Conservation (phyloP, 2,329 filamentous ascomycete genomes). For the Hymenoscyphus salicellus region DNA sequence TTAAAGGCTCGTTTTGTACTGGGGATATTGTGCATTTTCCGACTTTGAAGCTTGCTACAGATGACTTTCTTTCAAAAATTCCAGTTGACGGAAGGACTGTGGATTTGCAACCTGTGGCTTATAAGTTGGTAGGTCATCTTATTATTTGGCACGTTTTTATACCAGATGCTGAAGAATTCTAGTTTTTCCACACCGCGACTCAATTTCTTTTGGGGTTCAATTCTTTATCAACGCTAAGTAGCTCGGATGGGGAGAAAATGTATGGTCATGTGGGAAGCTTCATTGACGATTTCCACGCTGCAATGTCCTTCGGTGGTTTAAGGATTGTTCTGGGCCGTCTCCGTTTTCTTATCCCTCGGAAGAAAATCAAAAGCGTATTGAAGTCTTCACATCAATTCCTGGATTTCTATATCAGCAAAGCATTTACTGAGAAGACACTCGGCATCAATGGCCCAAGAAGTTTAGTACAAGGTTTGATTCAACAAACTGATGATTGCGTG, state of each 20-base stretch:
- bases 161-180: not conserved
- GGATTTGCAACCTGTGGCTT: conserved; percentile 1
- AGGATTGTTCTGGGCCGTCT: not conserved
- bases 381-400: not conserved
- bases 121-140: not conserved
- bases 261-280: not conserved
- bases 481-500: not conserved
- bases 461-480: not conserved
- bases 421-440: not conserved
- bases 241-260: conserved; percentile 15
- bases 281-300: not conserved
- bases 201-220: conserved; percentile 5
- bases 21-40: not conserved
- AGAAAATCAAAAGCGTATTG: not conserved
- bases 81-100: conserved; percentile 1
- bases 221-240: conserved; percentile 27
- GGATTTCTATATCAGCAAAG: not conserved
- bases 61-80: not conserved
- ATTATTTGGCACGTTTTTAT: too few species aligned
- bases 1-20: not conserved
- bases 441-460: not conserved
- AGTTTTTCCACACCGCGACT: conserved; percentile 1
- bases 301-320: not conserved
- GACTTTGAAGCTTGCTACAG: not conserved
- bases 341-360: not conserved